Conservation (phyloP, 2,329 filamentous ascomycete species). For the Microdochium nivale region DNA sequence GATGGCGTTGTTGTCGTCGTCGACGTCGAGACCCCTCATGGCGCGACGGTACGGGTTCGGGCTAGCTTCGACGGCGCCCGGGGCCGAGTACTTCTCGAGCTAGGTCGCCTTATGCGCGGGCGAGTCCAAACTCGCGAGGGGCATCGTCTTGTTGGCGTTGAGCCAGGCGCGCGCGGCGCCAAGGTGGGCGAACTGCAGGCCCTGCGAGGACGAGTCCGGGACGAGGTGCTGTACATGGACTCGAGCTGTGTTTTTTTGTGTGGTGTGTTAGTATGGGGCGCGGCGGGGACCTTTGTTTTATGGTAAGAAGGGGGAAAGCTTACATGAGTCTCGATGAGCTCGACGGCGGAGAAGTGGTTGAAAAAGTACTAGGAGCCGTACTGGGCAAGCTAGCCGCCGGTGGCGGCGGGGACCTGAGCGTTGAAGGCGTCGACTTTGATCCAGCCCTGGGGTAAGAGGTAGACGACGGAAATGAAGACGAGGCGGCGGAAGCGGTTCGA, state of each 20-base stretch:
- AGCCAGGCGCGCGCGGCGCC: slow-evolving; percentile 5
- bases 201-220: slow-evolving; percentile 2
- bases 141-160: slow-evolving; percentile 2
- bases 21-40: slow-evolving; percentile 1
- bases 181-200: slow-evolving; percentile 1
- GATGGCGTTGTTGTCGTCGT: slow-evolving; percentile 3
- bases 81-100: slow-evolving; percentile 2
- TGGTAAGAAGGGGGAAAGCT: background rate
- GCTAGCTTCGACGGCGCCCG: background rate
- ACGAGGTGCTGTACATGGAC: slow-evolving; percentile 4
- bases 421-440: background rate
- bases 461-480: slow-evolving; percentile 7
- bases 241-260: slow-evolving; percentile 4
- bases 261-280: too few species aligned
- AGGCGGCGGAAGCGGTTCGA: slow-evolving; percentile 5
- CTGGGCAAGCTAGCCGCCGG: background rate
- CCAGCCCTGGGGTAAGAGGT: background rate
- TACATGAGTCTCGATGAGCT: slow-evolving; percentile 1
- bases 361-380: slow-evolving; percentile 7
- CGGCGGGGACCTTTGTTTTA: too few species aligned
- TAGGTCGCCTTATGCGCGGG: slow-evolving; percentile 1
- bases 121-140: slow-evolving; percentile 2
- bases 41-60: slow-evolving; percentile 4
- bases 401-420: background rate
- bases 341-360: slow-evolving; percentile 2